These are phyloP conservation scores for Erythrophleum ivorense DNA, from an alignment of 331 rosid species.

Conservation along the genomic window DNA sequence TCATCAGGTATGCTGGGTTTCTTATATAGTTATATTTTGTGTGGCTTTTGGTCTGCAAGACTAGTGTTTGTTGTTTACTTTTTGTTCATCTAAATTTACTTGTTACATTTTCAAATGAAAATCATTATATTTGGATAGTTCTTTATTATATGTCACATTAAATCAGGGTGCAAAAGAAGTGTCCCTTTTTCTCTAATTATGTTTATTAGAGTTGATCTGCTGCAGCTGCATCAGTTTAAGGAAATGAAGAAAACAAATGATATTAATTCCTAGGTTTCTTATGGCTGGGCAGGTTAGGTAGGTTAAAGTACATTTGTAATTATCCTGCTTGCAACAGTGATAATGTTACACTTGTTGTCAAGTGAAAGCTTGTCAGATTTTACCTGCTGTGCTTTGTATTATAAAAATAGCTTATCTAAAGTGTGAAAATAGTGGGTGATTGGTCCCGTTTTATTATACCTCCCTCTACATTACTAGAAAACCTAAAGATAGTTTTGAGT, in stretches of 20 bases:
- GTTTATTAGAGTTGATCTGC: not conserved
- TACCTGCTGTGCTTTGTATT: not conserved
- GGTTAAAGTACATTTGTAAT: no score
- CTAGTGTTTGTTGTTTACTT: not conserved
- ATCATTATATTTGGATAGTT: not conserved
- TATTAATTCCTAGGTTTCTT: not conserved
- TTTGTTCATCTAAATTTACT: constrained; percentile 18
- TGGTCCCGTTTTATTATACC: not conserved
- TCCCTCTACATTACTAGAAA: not conserved
- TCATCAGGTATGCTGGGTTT: constrained; percentile 92
- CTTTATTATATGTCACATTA: not conserved
- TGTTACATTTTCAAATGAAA: constrained; percentile 24
- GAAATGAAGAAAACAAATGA: not conserved
- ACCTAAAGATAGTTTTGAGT: not conserved
- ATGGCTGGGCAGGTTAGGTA: not conserved
- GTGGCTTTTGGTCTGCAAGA: constrained; percentile 12
- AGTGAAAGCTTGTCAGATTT: not conserved
- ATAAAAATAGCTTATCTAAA: not conserved
- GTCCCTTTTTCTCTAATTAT: not conserved
- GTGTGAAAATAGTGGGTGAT: not conserved
- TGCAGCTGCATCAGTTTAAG: not conserved
- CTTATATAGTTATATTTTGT: constrained; percentile 15
- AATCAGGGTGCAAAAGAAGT: not conserved
- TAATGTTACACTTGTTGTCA: not conserved
- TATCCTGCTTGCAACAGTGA: no score